phyloP scores from a whole-genome alignment of 768 basidiomycete species.

The Psilocybe sp. region DNA sequence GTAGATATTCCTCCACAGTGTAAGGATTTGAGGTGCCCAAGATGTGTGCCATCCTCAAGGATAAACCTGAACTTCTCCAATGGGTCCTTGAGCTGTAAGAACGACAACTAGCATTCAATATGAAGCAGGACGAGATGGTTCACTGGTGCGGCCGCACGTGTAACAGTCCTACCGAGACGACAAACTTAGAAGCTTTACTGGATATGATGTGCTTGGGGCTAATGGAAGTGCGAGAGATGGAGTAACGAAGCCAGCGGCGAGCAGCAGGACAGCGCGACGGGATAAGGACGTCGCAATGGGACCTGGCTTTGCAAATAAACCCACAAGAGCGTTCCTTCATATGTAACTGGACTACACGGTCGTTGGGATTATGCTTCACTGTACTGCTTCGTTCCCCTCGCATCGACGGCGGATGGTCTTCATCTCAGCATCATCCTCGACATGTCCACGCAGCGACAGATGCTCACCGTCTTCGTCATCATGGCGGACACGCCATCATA shows the following conservation, averaged over 20 bases:
- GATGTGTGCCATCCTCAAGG: too few species aligned
- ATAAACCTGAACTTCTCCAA: too few species aligned
- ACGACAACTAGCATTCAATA: too few species aligned
- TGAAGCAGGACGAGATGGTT: too few species aligned
- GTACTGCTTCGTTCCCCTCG: constrained; percentile 31
- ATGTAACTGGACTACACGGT: constrained; percentile 97
- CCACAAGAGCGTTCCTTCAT: constrained; percentile 78
- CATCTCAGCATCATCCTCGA: constrained; percentile 14
- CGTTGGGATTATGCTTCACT: constrained; percentile 83
- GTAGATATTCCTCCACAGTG: too few species aligned
- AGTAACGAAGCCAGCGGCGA: not conserved
- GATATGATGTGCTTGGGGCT: too few species aligned
- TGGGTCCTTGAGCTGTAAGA: too few species aligned
- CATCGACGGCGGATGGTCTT: constrained; percentile 11
- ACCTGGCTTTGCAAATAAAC: constrained; percentile 80
- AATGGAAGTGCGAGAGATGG: too few species aligned
- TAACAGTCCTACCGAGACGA: too few species aligned
- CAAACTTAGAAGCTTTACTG: too few species aligned
- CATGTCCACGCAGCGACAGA: constrained; percentile 12
- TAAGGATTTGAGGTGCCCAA: too few species aligned
- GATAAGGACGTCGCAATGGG: constrained; percentile 86
- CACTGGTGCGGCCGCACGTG: too few species aligned
- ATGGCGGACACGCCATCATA: constrained; percentile 85
- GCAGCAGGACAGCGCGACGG: not conserved
- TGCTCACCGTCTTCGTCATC: constrained; percentile 76